Evolutionary conservation across 129 eudicot species (phyloP).

Genomic region (Ambrosia trifida): DNA sequence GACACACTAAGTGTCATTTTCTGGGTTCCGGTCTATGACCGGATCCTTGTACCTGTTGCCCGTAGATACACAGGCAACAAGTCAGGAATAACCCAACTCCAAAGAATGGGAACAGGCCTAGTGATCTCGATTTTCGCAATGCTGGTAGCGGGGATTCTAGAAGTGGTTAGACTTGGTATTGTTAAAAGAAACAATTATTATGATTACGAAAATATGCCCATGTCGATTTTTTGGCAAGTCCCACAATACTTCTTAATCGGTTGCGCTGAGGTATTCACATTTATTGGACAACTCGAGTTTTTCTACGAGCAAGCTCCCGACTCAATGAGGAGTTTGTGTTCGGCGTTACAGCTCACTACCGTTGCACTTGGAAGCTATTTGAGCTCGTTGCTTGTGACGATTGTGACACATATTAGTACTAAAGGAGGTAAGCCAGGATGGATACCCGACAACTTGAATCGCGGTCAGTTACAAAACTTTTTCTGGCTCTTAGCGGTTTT

Average conservation of each 20-base stretch:
- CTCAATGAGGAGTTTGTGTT: slow-evolving; percentile 68
- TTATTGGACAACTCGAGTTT: slow-evolving; percentile 59
- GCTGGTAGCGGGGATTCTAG: slow-evolving; percentile 57
- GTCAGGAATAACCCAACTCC: slow-evolving; percentile 73
- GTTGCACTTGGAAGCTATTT: slow-evolving; percentile 57
- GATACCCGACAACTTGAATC: slow-evolving; percentile 61
- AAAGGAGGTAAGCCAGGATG: slow-evolving; percentile 54
- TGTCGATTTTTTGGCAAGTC: slow-evolving; percentile 63
- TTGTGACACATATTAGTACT: slow-evolving; percentile 43
- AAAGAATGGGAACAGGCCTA: slow-evolving; percentile 68
- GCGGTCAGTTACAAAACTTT: slow-evolving; percentile 48
- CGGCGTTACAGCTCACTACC: slow-evolving; percentile 51
- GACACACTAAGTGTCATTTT: slow-evolving; percentile 79
- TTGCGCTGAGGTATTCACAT: slow-evolving; percentile 68
- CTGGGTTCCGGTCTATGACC: slow-evolving; percentile 76
- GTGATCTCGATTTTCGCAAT: slow-evolving; percentile 65
- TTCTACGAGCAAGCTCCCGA: slow-evolving; percentile 67
- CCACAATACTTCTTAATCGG: slow-evolving; percentile 64
- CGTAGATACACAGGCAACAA: slow-evolving; percentile 55
- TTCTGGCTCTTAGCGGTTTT: slow-evolving; percentile 53
- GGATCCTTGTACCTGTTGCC: slow-evolving; percentile 52
- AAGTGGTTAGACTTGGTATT: slow-evolving; percentile 49
- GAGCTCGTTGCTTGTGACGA: slow-evolving; percentile 56
- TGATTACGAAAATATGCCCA: slow-evolving; percentile 41
- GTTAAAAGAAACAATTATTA: slow-evolving; percentile 45